phyloP scores from a whole-genome alignment of 768 basidiomycete species.

The Mycena latifolia region DNA sequence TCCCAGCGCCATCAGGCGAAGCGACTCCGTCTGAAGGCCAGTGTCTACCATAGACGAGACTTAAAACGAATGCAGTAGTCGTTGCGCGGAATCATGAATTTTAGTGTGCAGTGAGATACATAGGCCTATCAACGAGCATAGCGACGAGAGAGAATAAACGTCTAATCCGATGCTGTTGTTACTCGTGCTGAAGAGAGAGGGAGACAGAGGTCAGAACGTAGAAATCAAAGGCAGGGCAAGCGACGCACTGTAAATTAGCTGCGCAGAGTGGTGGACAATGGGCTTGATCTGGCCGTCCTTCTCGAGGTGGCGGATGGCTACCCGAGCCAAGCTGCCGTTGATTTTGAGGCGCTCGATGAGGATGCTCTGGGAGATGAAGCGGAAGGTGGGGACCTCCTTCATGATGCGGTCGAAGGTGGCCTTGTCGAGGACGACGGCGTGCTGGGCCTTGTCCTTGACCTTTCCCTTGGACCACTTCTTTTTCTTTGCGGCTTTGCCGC shows the following conservation, averaged over 20 bases:
- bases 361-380: constrained; percentile 97
- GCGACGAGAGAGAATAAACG: constrained; percentile 30
- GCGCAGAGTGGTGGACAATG: constrained; percentile 95
- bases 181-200: constrained; percentile 54
- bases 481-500: constrained; percentile 96
- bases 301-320: constrained; percentile 93
- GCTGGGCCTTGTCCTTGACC: constrained; percentile 99
- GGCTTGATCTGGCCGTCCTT: constrained; percentile 95
- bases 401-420: constrained; percentile 92
- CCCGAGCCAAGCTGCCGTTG: constrained; percentile 93
- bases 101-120: constrained; percentile 43
- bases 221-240: constrained; percentile 7
- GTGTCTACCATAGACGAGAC: too few relatives aligned
- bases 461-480: constrained; percentile 99
- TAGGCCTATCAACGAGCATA: constrained; percentile 50
- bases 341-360: constrained; percentile 99
- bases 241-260: constrained; percentile 94
- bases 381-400: constrained; percentile 99
- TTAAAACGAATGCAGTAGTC: neutral
- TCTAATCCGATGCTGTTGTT: constrained; percentile 63
- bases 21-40: too few relatives aligned
- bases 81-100: constrained; percentile 47
- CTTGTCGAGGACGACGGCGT: constrained; percentile 97
- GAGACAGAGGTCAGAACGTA: neutral
- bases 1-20: too few relatives aligned